Evolutionary conservation across 306 rosid genomes (phyloP).

Genomic region (Cucurbita argyrosperma): DNA sequence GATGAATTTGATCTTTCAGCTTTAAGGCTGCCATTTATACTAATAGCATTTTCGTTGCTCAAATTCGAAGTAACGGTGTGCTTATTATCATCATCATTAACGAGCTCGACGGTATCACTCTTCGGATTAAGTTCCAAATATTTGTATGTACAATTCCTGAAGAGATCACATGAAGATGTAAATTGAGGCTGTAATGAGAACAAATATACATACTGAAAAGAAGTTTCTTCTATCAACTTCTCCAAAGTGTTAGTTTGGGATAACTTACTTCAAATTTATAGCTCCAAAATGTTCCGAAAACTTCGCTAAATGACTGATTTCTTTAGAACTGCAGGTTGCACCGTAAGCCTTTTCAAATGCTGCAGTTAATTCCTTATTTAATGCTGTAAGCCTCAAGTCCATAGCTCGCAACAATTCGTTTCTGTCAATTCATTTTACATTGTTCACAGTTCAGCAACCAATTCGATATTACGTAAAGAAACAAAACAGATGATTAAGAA

Average conservation of each 20-base stretch:
- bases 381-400: constrained; percentile 73
- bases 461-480: constrained; percentile 13
- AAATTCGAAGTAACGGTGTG: constrained; percentile 10
- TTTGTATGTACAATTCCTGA: constrained; percentile 50
- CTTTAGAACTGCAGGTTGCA: constrained; percentile 32
- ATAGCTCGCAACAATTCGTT: constrained; percentile 77
- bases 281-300: constrained; percentile 54
- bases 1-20: constrained; percentile 25
- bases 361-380: constrained; percentile 40
- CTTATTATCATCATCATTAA: constrained; percentile 28
- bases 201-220: background rate
- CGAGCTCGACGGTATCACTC: constrained; percentile 15
- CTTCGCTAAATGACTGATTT: constrained; percentile 27
- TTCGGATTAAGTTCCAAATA: constrained; percentile 33
- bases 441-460: constrained; percentile 16
- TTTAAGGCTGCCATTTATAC: constrained; percentile 13
- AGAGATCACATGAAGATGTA: constrained; percentile 1
- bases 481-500: constrained; percentile 6
- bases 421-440: constrained; percentile 42
- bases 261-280: constrained; percentile 49
- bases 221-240: background rate
- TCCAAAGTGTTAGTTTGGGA: background rate
- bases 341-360: constrained; percentile 32
- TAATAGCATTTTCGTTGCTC: constrained; percentile 19
- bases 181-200: background rate